These are phyloP conservation scores for Neonectria hederae DNA, from an alignment of 2,329 filamentous ascomycete genomes.

Conservation along the genomic window DNA sequence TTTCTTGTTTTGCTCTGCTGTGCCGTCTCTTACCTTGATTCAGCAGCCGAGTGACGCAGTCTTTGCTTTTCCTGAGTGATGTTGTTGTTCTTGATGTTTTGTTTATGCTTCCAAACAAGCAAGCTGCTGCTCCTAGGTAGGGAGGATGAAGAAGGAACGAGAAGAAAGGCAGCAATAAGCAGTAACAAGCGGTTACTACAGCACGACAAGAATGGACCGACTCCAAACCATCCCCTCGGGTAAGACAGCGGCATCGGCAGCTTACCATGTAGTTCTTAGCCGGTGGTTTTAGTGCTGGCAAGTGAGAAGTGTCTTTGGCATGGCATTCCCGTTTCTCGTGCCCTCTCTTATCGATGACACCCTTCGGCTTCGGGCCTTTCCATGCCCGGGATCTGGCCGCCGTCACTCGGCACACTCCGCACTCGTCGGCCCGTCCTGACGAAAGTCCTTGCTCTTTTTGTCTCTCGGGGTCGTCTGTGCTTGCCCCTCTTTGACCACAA, in stretches of 20 bases:
- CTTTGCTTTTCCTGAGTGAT: neutral
- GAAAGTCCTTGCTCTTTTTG: neutral
- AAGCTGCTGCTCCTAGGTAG: neutral
- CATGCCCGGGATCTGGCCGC: neutral
- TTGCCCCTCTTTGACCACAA: neutral
- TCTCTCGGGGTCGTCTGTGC: neutral
- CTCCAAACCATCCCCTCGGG: neutral
- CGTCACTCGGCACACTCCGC: neutral
- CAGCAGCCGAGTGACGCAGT: neutral
- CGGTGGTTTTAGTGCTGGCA: neutral
- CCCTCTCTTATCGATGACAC: neutral
- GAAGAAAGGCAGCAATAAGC: neutral
- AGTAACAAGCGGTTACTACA: neutral
- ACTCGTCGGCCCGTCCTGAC: neutral
- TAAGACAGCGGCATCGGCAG: neutral
- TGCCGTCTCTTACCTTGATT: neutral
- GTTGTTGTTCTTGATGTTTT: neutral
- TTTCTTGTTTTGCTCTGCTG: neutral
- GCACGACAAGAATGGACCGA: neutral
- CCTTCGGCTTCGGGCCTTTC: no score
- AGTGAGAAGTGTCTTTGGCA: neutral
- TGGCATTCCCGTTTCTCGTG: neutral
- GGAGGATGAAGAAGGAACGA: neutral
- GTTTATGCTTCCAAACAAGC: neutral
- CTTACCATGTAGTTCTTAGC: neutral